Conservation (phyloP, 129 eudicot genomes). For the Daucus carota region DH1_v3.0 NC_030384.2:28738501-28739000, state of each 20-base stretch:
- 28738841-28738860: background rate
- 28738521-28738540: background rate
- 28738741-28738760: background rate
- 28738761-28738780: background rate
- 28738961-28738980: background rate
- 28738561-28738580: background rate
- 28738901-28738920: background rate
- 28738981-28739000: background rate
- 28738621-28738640: background rate
- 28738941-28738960: background rate
- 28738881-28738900: background rate
- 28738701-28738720: background rate
- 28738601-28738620: background rate
- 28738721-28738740: background rate
- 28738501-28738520: accelerated
- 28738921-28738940: background rate
- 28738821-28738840: background rate
- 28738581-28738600: background rate
- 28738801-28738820: background rate
- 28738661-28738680: background rate
- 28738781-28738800: background rate
- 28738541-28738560: background rate
- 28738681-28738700: background rate
- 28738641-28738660: background rate
- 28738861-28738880: background rate